Evolutionary conservation across 257 asterid species (phyloP), one percentile per base, ranked within the genome.

Genomic region (Linderniella brevidens): DNA sequence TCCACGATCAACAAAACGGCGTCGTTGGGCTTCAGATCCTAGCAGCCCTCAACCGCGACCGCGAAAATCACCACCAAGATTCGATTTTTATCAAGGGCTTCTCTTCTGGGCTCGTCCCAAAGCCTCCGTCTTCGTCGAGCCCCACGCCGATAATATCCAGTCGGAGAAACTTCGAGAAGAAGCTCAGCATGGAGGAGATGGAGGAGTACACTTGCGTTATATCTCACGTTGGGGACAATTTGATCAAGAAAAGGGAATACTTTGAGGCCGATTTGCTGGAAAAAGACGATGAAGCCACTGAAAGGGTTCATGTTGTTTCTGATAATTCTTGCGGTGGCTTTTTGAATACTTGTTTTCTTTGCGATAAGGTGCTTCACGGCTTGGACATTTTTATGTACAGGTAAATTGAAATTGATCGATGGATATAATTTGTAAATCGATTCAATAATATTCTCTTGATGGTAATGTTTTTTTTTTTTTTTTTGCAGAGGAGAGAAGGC

Each of bases 321-420:
- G 64, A 66, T 32, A 45, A 41, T 32, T 51, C 48, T 40, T 61
- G 42, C 17, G 48, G 48, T 25, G 63, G 48, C 16, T 84, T 77
- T 74, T 68, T 84, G 46, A 67, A 56, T 51, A 75, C 84, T 19
- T 84, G 95, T 74, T 74, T 69, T 67, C 80, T 78, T 25, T 85
- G 93, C 69, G 50, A 68, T 68, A 85, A 85, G 73, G 56, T 53
- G 77, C 95, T 85, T 60, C 77, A 85, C 35, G 95, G 95, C 11
- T 56, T 85, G 82, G 93, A 85, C 62, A 83, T 85, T 64, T 85
- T 75, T 60, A 85, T 85, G 85, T 85, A 85, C 77, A 85, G 92
- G 95, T 80, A 71, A 38, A 48, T 17, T 25, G 32, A 19, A 13
- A 4, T 45, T 3, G 4, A 4, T 5, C 18, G 15, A 5, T n/a